These are phyloP conservation scores for Trichoderma atrobrunneum DNA, from an alignment of 2,329 filamentous ascomycete genomes.

Conservation along the genomic window DNA sequence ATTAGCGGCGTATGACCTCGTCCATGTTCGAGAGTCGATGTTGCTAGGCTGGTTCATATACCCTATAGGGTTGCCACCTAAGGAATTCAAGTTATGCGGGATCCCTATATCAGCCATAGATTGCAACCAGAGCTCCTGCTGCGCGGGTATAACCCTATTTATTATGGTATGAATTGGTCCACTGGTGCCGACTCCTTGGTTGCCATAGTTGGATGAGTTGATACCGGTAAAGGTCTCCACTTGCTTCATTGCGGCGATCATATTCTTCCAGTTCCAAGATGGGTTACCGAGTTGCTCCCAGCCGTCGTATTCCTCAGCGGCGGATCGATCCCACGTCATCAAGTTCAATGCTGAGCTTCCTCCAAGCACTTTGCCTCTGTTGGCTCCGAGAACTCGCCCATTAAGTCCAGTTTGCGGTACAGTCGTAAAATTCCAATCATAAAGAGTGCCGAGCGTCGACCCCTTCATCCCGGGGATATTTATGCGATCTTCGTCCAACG, in stretches of 20 bases:
- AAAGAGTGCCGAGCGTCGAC: background rate
- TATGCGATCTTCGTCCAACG: background rate
- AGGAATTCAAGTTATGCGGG: background rate
- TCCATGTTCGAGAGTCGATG: background rate
- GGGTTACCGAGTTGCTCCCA: constrained; percentile 30
- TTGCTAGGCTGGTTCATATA: constrained; percentile 6
- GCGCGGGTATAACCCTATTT: constrained; percentile 1
- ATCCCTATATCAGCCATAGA: constrained; percentile 19
- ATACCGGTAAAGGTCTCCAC: background rate
- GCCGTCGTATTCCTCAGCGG: constrained; percentile 26
- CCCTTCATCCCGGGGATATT: constrained; percentile 1
- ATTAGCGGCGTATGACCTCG: background rate
- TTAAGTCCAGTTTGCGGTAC: constrained; percentile 17
- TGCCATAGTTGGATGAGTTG: background rate
- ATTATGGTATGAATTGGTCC: constrained; percentile 6
- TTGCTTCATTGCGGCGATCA: constrained; percentile 8
- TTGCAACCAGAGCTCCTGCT: background rate
- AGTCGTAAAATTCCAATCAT: constrained; percentile 14
- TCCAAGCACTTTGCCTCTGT: constrained; percentile 25
- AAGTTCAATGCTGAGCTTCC: constrained; percentile 26
- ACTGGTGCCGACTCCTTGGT: constrained; percentile 3
- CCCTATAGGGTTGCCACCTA: constrained; percentile 4
- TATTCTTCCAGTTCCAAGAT: constrained; percentile 28
- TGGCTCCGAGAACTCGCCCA: constrained; percentile 22
- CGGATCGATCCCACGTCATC: constrained; percentile 15